Evolutionary conservation across 2,329 filamentous ascomycete genomes (phyloP).

Genomic region (Myriosclerotinia duriaeana): DNA sequence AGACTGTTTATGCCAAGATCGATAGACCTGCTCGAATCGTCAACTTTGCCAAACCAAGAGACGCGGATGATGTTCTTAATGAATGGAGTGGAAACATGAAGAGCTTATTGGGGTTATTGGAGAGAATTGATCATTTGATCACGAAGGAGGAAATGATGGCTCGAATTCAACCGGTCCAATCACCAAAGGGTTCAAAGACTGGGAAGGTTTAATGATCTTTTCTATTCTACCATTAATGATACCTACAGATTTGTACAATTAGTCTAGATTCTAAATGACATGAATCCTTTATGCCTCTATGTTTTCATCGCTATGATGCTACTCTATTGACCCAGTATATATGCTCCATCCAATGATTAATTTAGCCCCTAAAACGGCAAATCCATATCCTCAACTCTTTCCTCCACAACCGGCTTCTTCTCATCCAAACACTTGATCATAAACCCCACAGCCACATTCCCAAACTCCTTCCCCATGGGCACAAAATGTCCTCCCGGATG

Average conservation of each 20-base stretch:
- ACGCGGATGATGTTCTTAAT: constrained; percentile 93
- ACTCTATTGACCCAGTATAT: background rate
- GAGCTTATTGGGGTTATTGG: constrained; percentile 78
- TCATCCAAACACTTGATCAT: constrained; percentile 50
- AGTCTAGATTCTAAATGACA: constrained; percentile 40
- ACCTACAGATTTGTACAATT: constrained; percentile 40
- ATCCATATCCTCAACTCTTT: constrained; percentile 67
- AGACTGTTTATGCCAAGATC: constrained; percentile 98
- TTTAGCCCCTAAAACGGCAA: constrained; percentile 54
- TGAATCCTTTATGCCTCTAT: constrained; percentile 31
- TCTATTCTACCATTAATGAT: constrained; percentile 24
- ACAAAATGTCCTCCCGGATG: constrained; percentile 85
- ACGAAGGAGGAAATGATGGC: constrained; percentile 99
- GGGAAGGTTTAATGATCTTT: constrained; percentile 35
- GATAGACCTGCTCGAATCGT: constrained; percentile 90
- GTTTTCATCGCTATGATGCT: background rate
- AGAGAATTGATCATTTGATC: constrained; percentile 95
- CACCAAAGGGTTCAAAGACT: constrained; percentile 40
- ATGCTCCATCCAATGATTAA: constrained; percentile 1
- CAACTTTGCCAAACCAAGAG: constrained; percentile 90
- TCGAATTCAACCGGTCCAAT: constrained; percentile 73
- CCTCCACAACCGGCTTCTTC: constrained; percentile 54
- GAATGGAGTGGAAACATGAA: constrained; percentile 99
- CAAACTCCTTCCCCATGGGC: constrained; percentile 78
- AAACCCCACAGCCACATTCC: constrained; percentile 72